phyloP scores from a whole-genome alignment of 495 filamentous ascomycete species.

The Emericellopsis terricola region DNA sequence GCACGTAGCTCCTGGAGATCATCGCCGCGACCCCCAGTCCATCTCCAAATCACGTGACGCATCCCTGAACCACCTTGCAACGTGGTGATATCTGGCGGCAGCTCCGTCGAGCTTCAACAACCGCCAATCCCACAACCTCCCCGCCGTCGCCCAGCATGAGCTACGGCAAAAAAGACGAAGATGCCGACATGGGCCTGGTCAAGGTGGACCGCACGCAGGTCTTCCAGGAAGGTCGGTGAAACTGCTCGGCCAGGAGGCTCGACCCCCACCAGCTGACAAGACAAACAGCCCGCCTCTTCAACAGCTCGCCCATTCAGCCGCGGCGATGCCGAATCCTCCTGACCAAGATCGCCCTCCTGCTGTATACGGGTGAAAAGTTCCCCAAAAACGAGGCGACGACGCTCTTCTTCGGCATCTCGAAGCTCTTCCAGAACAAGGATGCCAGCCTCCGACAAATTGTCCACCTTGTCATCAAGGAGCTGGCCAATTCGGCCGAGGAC shows the following conservation, averaged over 20 bases:
- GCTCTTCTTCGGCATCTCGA: conserved; percentile 98
- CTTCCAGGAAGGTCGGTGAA: conserved; percentile 98
- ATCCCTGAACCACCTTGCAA: conserved; percentile 2
- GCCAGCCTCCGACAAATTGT: conserved; percentile 97
- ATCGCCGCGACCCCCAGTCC: no score
- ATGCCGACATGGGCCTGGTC: conserved; percentile 80
- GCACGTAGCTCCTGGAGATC: no score
- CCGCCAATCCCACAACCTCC: no score
- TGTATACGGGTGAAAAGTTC: conserved; percentile 95
- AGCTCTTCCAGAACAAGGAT: conserved; percentile 99
- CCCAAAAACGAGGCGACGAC: conserved; percentile 93
- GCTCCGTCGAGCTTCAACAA: no score
- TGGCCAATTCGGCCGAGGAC: conserved; percentile 91
- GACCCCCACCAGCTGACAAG: background rate
- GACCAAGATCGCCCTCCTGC: conserved; percentile 91
- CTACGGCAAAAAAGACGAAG: conserved; percentile 97
- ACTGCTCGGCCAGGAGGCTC: conserved; percentile 9
- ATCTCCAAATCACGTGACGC: background rate
- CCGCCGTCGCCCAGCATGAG: conserved; percentile 56
- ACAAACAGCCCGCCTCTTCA: conserved; percentile 79
- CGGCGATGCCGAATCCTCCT: conserved; percentile 88
- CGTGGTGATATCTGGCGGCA: background rate
- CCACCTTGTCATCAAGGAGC: conserved; percentile 92
- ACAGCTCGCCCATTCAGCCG: conserved; percentile 85
- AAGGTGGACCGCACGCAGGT: conserved; percentile 96